A percentile compares a stretch with the other conserved stretches of the same genome.
These are phyloP conservation scores for Chrysoporthe deuterocubensis DNA, from an alignment of 2,329 filamentous ascomycete genomes.

Conservation along the genomic window DNA sequence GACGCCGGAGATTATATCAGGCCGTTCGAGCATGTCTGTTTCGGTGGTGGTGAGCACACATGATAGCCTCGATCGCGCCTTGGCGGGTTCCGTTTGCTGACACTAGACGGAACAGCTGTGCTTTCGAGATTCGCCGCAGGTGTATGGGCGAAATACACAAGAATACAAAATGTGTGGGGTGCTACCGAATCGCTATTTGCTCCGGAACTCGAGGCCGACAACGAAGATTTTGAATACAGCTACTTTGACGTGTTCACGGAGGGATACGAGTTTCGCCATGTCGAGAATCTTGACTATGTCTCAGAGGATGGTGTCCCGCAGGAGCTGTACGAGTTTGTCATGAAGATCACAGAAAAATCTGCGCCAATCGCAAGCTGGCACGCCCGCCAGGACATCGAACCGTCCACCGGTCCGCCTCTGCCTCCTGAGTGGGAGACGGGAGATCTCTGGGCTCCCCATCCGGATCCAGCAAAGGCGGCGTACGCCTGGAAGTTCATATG, in stretches of 20 bases:
- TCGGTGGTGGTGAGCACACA: slow-evolving; percentile 31
- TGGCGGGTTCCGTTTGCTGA: neutral
- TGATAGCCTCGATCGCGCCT: neutral
- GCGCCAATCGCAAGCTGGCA: slow-evolving; percentile 30
- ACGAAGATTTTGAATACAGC: slow-evolving; percentile 30
- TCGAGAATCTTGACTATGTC: slow-evolving; percentile 26
- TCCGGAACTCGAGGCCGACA: slow-evolving; percentile 27
- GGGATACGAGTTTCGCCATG: slow-evolving; percentile 29
- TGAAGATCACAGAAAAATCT: slow-evolving; percentile 21
- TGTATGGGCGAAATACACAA: slow-evolving; percentile 30
- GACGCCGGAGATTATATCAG: slow-evolving; percentile 31
- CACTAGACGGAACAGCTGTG: slow-evolving; percentile 21
- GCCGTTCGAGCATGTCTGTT: slow-evolving; percentile 27
- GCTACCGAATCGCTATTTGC: slow-evolving; percentile 28
- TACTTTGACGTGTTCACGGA: slow-evolving; percentile 31
- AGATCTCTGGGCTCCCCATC: slow-evolving; percentile 34
- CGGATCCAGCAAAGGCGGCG: slow-evolving; percentile 30
- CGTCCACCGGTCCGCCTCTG: slow-evolving; percentile 21
- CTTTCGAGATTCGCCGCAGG: slow-evolving; percentile 26
- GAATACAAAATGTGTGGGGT: slow-evolving; percentile 30
- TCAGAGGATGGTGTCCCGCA: slow-evolving; percentile 20
- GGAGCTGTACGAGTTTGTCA: slow-evolving; percentile 32
- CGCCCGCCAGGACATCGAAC: slow-evolving; percentile 25
- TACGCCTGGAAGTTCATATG: slow-evolving; percentile 32
- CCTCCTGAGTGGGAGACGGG: slow-evolving; percentile 29